Evolutionary conservation across 768 basidiomycete genomes (phyloP), one percentile per base, ranked within the genome.

Genomic region (Clitopilus hobsonii): DNA sequence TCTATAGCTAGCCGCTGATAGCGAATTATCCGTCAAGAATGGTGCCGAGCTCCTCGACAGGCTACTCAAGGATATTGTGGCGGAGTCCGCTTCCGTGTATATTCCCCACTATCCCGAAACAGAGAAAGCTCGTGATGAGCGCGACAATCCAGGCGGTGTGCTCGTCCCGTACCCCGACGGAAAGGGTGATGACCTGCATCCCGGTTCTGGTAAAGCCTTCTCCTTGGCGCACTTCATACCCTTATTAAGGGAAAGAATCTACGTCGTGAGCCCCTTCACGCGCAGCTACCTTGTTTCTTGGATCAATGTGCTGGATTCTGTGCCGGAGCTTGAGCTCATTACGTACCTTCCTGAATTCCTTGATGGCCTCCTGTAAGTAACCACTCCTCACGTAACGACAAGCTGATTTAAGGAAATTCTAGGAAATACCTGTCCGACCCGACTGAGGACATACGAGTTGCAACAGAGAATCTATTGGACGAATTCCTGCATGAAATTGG

Each of bases 401-500:
- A n/a, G n/a, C n/a, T n/a, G n/a, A n/a, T n/a, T n/a, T n/a, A n/a
- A n/a, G n/a, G n/a, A n/a, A n/a, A n/a, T n/a, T n/a, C 8, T 56
- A 96, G 94, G 60, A 94, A 90, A 74, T 99, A 98, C 67, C 85
- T 98, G 13, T 92, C 92, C 1, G 97, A 99, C 68, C 94, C 94
- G 0, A 94, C 87, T 1, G 88, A 91, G 63, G 96, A 99, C 63
- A 94, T 99, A 14, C 82, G 91, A 11, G 85, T 91, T 7, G 91
- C 91, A 11, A 94, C 96, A 5, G 92, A 97, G 66, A 89, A 88
- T 56, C 78, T 96, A 6, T 77, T 98, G 3, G 88, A 86, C 6
- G 92, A 94, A 58, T 94, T 98, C 61, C 75, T 98, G 38, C 82
- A 88, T 30, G 97, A 99, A 69, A 91, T 97, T 61, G 84, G 85